Conservation (phyloP, 805 yeast species). For the Huiozyma naganishii region DNA sequence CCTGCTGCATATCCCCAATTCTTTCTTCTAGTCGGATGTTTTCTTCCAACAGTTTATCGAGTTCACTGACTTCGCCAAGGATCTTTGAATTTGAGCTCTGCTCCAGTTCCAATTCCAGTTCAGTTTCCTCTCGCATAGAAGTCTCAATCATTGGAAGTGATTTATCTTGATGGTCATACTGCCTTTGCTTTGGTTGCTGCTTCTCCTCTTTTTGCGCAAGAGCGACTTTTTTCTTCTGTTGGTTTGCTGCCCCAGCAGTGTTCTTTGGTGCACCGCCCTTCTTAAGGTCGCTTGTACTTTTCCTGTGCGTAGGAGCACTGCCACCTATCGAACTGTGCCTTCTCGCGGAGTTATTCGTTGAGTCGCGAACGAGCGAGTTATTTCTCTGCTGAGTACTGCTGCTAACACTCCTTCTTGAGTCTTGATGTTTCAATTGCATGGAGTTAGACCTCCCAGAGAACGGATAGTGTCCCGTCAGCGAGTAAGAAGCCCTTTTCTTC, state of each 20-base stretch:
- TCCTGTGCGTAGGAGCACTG: no score
- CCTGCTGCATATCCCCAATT: background rate
- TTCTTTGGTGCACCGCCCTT: background rate
- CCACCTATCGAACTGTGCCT: no score
- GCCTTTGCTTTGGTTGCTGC: background rate
- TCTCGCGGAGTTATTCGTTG: no score
- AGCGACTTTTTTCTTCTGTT: background rate
- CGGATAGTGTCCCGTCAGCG: background rate
- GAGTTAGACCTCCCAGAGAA: background rate
- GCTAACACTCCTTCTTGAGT: no score
- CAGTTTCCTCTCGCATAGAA: constrained; percentile 19
- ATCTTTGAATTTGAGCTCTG: background rate
- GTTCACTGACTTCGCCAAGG: background rate
- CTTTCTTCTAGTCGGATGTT: constrained; percentile 3
- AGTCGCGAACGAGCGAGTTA: no score
- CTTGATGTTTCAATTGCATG: background rate
- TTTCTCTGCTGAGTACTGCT: no score
- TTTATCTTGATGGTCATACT: background rate
- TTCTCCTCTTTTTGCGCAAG: background rate
- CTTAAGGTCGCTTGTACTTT: no score
- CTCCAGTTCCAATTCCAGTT: constrained; percentile 14
- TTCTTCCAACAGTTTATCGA: constrained; percentile 4
- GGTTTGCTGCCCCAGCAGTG: background rate
- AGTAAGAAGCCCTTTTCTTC: constrained; percentile 2
- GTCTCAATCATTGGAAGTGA: constrained; percentile 13